phyloP scores from a whole-genome alignment of 2,329 filamentous ascomycete genomes.

The Delphinella strobiligena region DNA sequence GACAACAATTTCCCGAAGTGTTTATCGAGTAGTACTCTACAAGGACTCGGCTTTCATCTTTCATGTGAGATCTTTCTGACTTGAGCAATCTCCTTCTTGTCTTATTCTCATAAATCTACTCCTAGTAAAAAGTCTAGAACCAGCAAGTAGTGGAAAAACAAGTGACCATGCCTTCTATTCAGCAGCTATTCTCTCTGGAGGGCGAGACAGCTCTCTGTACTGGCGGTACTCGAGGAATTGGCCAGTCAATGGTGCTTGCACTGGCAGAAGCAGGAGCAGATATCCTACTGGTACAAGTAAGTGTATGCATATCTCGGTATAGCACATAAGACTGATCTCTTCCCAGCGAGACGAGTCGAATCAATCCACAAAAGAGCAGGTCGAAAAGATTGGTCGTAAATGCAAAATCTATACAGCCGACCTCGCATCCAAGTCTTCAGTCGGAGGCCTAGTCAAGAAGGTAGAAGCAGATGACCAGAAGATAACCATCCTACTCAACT shows the following conservation, averaged over 20 bases:
- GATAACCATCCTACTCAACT: conserved; percentile 73
- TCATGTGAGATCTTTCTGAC: too few species aligned
- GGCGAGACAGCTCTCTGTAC: conserved; percentile 39
- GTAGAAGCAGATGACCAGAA: conserved; percentile 50
- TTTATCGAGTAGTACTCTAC: too few species aligned
- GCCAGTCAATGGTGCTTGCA: conserved; percentile 38
- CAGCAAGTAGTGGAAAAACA: too few species aligned
- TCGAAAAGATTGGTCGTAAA: conserved; percentile 55
- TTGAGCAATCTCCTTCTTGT: too few species aligned
- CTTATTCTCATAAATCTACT: too few species aligned
- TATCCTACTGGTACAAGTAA: conserved; percentile 37
- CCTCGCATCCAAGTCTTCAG: conserved; percentile 48
- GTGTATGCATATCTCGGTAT: background rate
- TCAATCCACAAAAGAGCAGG: conserved; percentile 44
- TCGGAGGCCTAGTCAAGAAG: conserved; percentile 47
- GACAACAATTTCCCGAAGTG: too few species aligned
- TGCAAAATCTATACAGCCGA: conserved; percentile 58
- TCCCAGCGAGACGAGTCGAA: conserved; percentile 43
- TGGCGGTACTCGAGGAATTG: conserved; percentile 38
- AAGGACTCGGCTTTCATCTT: too few species aligned
- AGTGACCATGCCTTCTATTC: conserved; percentile 24
- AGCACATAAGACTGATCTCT: background rate
- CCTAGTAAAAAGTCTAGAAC: too few species aligned
- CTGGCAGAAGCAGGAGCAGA: conserved; percentile 40
- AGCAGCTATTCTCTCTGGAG: conserved; percentile 36